Conservation (phyloP, 495 filamentous ascomycete genomes). For the Rhypophila decipiens region DNA sequence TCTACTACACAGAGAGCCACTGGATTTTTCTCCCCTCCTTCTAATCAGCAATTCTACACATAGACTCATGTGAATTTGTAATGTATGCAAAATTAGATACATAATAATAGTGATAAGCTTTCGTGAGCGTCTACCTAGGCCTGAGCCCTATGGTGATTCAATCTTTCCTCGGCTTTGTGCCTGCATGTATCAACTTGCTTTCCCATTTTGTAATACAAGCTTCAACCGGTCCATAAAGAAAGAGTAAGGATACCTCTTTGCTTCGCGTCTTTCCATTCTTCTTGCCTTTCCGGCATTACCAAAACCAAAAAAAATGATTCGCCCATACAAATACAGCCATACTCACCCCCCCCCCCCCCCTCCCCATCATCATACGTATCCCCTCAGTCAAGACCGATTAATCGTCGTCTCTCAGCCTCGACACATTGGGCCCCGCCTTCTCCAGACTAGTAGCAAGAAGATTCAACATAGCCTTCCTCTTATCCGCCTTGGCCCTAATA, state of each 20-base stretch:
- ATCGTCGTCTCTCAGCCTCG: constrained; percentile 26
- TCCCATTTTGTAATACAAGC: too few relatives aligned
- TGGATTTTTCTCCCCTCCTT: too few relatives aligned
- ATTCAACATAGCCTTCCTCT: constrained; percentile 18
- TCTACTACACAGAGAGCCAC: too few relatives aligned
- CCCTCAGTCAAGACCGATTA: constrained; percentile 2
- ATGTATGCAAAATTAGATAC: too few relatives aligned
- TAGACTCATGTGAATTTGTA: too few relatives aligned
- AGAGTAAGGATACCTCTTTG: not conserved
- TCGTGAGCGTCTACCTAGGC: too few relatives aligned
- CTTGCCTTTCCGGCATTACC: not conserved
- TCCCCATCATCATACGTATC: not conserved
- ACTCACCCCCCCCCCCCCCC: too few relatives aligned
- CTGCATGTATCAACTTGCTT: too few relatives aligned
- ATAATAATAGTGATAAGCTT: too few relatives aligned
- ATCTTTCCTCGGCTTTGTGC: too few relatives aligned
- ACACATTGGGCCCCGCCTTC: constrained; percentile 32
- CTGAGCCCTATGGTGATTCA: too few relatives aligned
- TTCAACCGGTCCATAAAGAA: not conserved
- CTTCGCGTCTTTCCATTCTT: not conserved
- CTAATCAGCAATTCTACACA: too few relatives aligned
- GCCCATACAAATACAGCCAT: not conserved
- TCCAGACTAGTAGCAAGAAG: constrained; percentile 30
- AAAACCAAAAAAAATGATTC: not conserved
- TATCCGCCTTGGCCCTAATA: constrained; percentile 28